Conservation (phyloP, 73 alveolate genomes). For the Tetrahymena elliotti region DNA sequence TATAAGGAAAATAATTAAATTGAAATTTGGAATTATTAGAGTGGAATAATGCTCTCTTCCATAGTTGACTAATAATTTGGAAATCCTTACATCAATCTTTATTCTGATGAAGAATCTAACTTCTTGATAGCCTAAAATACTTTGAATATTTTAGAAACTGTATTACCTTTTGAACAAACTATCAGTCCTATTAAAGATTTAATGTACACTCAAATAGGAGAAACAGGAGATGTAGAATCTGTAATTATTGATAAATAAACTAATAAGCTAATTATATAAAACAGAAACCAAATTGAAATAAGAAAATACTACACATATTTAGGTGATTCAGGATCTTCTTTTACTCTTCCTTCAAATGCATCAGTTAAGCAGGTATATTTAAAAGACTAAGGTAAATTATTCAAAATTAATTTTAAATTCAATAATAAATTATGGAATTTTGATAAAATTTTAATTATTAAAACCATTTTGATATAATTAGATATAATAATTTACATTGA, state of each 20-base stretch:
- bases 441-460: background rate
- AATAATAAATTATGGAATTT: background rate
- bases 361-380: background rate
- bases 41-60: background rate
- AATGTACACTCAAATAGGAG: background rate
- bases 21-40: background rate
- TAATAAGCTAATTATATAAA: background rate
- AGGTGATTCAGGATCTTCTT: background rate
- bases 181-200: background rate
- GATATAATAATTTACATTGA: background rate
- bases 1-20: background rate
- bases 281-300: background rate
- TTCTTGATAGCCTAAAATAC: background rate
- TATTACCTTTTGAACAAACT: background rate
- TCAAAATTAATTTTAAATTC: background rate
- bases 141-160: background rate
- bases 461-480: background rate
- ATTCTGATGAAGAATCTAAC: background rate
- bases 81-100: background rate
- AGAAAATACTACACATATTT: background rate
- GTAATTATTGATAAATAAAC: background rate
- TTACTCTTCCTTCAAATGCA: background rate
- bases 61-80: background rate
- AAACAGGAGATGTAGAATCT: background rate
- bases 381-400: background rate